These are phyloP conservation scores for Hypoxylon sp. DNA, from an alignment of 2,329 filamentous ascomycete genomes.

Conservation along the genomic window DNA sequence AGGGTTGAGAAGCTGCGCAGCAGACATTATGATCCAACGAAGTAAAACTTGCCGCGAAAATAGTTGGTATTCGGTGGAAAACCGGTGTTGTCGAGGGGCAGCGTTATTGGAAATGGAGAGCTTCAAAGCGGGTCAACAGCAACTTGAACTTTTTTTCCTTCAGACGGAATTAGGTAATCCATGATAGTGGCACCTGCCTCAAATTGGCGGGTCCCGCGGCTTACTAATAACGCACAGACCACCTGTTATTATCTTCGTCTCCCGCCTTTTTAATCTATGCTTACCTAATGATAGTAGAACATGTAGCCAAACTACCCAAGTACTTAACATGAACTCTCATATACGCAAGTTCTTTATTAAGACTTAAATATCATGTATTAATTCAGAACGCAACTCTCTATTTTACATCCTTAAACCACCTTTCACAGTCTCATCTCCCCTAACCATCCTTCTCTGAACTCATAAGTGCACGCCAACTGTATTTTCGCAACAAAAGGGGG, in stretches of 20 bases:
- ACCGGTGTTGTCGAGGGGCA: slow-evolving; percentile 34
- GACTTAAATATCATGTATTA: no score
- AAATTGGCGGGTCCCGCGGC: background rate
- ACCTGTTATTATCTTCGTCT: background rate
- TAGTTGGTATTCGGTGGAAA: slow-evolving; percentile 18
- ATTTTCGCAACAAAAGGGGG: no score
- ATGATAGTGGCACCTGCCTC: background rate
- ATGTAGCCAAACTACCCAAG: no score
- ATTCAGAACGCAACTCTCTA: no score
- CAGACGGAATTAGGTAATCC: background rate
- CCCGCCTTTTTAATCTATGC: background rate
- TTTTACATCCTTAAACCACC: no score
- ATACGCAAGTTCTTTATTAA: no score
- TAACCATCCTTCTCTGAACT: no score
- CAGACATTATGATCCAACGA: slow-evolving; percentile 78
- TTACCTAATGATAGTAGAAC: no score
- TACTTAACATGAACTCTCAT: no score
- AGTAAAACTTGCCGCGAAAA: slow-evolving; percentile 2
- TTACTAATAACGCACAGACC: background rate
- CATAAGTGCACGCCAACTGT: no score
- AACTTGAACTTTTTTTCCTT: slow-evolving; percentile 46
- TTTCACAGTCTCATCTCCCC: no score
- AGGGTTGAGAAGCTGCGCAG: slow-evolving; percentile 96
- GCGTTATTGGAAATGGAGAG: slow-evolving; percentile 33
- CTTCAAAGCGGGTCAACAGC: slow-evolving; percentile 40